A percentile compares a stretch with the other conserved stretches of the same genome.
Evolutionary conservation across 2,329 filamentous ascomycete species (phyloP).

Genomic region (Pestalotiopsis sp.): DNA sequence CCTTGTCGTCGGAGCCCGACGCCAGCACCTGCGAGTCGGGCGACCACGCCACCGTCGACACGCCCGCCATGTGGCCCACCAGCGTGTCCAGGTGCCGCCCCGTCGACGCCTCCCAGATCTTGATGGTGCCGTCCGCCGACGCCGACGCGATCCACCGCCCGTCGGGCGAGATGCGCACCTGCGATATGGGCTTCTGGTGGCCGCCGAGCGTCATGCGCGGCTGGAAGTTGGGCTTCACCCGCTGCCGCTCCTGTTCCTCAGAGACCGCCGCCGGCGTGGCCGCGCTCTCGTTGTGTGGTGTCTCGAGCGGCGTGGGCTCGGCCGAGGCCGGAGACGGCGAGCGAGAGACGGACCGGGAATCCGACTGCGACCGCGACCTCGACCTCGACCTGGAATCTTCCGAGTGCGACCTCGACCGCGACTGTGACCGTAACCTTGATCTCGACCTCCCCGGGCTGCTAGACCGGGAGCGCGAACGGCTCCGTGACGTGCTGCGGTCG

Average conservation of each 20-base stretch:
- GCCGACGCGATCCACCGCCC: slow-evolving; percentile 87
- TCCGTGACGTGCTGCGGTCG: slow-evolving; percentile 29
- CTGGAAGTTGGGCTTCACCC: slow-evolving; percentile 66
- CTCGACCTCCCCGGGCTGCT: slow-evolving; percentile 17
- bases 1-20: slow-evolving; percentile 93
- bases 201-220: slow-evolving; percentile 73
- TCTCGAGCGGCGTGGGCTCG: slow-evolving; percentile 20
- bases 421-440: slow-evolving; percentile 23
- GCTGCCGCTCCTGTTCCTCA: neutral
- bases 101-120: slow-evolving; percentile 83
- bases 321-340: slow-evolving; percentile 20
- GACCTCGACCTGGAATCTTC: slow-evolving; percentile 17
- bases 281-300: slow-evolving; percentile 16
- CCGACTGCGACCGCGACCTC: slow-evolving; percentile 20
- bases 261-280: slow-evolving; percentile 30
- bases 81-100: slow-evolving; percentile 85
- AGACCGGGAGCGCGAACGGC: slow-evolving; percentile 25
- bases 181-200: slow-evolving; percentile 78
- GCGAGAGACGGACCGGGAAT: slow-evolving; percentile 24
- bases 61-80: slow-evolving; percentile 89
- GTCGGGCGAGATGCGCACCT: slow-evolving; percentile 89
- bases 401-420: slow-evolving; percentile 21
- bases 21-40: slow-evolving; percentile 87
- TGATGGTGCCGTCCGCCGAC: slow-evolving; percentile 87
- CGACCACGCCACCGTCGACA: slow-evolving; percentile 92